These are phyloP conservation scores for Eucalyptus pauciflora DNA, from an alignment of 345 rosid species.

Conservation along the genomic window DNA sequence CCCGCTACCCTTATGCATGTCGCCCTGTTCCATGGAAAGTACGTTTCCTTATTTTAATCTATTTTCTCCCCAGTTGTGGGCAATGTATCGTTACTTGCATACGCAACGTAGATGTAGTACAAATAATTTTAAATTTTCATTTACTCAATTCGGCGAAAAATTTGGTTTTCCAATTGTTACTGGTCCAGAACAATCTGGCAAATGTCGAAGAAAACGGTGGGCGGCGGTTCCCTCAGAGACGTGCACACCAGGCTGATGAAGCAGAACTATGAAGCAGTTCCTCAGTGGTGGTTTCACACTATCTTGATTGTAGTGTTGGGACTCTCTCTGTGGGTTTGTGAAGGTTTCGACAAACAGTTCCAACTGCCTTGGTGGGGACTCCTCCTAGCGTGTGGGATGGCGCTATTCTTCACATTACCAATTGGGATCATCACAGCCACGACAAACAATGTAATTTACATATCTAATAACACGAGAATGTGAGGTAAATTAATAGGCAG, in stretches of 20 bases:
- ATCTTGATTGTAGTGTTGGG: slow-evolving; percentile 20
- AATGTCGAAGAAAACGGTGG: slow-evolving; percentile 46
- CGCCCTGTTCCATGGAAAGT: slow-evolving; percentile 61
- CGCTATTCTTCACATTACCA: slow-evolving; percentile 65
- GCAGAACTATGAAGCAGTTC: slow-evolving; percentile 63
- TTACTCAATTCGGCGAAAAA: background rate
- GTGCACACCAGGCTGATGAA: slow-evolving; percentile 76
- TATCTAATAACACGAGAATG: background rate
- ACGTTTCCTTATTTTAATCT: slow-evolving; percentile 2
- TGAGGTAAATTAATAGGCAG: background rate
- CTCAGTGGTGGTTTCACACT: slow-evolving; percentile 64
- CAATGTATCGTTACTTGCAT: background rate
- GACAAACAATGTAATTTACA: slow-evolving; percentile 35
- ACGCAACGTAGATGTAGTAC: background rate
- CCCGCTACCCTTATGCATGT: slow-evolving; percentile 58
- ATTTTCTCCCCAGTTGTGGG: slow-evolving; percentile 27
- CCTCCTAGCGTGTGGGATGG: slow-evolving; percentile 43
- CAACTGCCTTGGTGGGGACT: slow-evolving; percentile 93
- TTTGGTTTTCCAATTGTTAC: background rate
- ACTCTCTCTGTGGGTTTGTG: slow-evolving; percentile 12
- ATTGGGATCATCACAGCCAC: slow-evolving; percentile 67
- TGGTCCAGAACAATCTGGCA: slow-evolving; percentile 29
- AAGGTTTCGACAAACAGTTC: slow-evolving; percentile 34
- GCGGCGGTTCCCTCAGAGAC: slow-evolving; percentile 15
- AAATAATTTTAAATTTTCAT: background rate